phyloP scores from a whole-genome alignment of 768 basidiomycete species.

The Agrocybe chaxingu region DNA sequence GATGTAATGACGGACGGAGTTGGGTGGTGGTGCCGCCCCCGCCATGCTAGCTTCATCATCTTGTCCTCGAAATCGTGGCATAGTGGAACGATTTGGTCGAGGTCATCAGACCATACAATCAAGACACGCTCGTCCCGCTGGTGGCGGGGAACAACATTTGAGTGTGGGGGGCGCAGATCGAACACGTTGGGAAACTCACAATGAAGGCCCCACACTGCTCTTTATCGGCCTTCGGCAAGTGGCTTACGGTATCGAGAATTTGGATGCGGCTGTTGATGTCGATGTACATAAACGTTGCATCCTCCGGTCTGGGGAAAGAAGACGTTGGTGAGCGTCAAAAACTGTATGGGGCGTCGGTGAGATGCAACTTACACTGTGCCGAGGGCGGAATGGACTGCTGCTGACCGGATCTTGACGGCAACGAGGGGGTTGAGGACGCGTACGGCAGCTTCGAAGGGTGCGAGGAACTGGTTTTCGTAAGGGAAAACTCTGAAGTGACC shows the following conservation, averaged over 20 bases:
- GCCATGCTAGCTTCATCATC: constrained; percentile 56
- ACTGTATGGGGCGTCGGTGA: not conserved
- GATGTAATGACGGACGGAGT: constrained; percentile 37
- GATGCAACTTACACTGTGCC: constrained; percentile 53
- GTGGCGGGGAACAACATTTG: constrained; percentile 6
- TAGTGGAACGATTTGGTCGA: constrained; percentile 77
- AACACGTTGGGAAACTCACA: constrained; percentile 35
- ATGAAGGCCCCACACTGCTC: constrained; percentile 91
- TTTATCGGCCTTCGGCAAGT: constrained; percentile 77
- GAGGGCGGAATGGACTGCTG: constrained; percentile 78
- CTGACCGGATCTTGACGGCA: constrained; percentile 77
- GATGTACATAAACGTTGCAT: constrained; percentile 62
- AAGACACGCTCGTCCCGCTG: constrained; percentile 83
- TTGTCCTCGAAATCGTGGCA: constrained; percentile 71
- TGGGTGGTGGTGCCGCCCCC: constrained; percentile 35
- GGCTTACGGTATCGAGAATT: constrained; percentile 67
- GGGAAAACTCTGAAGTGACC: constrained; percentile 80
- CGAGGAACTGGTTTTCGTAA: constrained; percentile 78
- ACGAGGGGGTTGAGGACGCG: constrained; percentile 77
- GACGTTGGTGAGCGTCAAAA: not conserved
- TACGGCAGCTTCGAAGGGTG: constrained; percentile 80
- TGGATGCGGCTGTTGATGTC: constrained; percentile 85
- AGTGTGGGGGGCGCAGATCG: not conserved
- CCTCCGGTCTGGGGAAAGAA: constrained; percentile 44
- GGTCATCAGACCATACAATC: constrained; percentile 80